Evolutionary conservation across 331 rosid genomes (phyloP).

Genomic region (Rhamnella rubrinervis): DNA sequence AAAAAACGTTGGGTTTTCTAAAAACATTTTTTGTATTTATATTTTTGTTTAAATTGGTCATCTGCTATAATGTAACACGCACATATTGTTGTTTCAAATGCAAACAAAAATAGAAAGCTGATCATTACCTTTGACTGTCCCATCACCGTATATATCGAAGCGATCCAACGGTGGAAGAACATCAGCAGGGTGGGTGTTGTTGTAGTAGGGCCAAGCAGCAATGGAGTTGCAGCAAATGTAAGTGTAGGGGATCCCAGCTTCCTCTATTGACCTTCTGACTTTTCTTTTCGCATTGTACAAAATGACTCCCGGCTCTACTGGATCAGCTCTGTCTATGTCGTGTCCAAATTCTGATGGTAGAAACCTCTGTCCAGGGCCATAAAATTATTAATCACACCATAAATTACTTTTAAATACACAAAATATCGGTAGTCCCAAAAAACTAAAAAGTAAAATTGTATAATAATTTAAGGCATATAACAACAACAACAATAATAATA

Average conservation of each 20-base stretch:
- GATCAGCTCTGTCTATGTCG: conserved; percentile 28
- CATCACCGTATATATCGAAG: conserved; percentile 31
- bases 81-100: too few species aligned
- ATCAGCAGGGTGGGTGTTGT: conserved; percentile 29
- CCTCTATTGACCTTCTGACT: conserved; percentile 17
- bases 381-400: too few species aligned
- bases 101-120: too few species aligned
- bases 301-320: conserved; percentile 18
- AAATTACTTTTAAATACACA: neutral
- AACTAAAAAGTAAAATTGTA: too few species aligned
- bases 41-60: too few species aligned
- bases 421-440: too few species aligned
- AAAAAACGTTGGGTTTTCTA: too few species aligned
- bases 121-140: conserved; percentile 25
- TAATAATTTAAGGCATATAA: too few species aligned
- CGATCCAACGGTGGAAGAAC: conserved; percentile 31
- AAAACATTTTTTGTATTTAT: too few species aligned
- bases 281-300: conserved; percentile 18
- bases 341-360: conserved; percentile 37
- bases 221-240: conserved; percentile 33
- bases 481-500: too few species aligned
- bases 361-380: conserved; percentile 14
- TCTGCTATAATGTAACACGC: too few species aligned
- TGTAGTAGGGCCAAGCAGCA: conserved; percentile 33
- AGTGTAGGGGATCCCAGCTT: conserved; percentile 23